These are phyloP conservation scores for Talaromyces sp. DNA, from an alignment of 2,329 filamentous ascomycete species.

Conservation along the genomic window DNA sequence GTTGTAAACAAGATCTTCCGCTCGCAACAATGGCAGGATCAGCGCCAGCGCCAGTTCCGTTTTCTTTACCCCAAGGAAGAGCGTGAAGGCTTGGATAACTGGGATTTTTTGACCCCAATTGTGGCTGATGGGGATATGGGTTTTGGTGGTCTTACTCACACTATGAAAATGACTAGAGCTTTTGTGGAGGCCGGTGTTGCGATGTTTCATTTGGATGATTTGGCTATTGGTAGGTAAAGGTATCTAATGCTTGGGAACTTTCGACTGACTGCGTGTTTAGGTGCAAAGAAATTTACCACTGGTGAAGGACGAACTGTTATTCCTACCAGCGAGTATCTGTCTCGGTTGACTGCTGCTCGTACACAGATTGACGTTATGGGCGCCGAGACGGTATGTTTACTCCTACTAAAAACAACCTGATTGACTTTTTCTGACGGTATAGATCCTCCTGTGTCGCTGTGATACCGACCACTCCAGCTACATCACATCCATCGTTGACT, in stretches of 20 bases:
- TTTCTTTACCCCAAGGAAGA: background rate
- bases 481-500: constrained; percentile 1
- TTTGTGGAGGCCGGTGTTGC: background rate
- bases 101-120: background rate
- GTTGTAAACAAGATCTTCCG: background rate
- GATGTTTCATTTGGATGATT: background rate
- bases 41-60: background rate
- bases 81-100: background rate
- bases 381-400: background rate
- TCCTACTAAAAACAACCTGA: background rate
- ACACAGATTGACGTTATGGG: constrained; percentile 2
- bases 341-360: background rate
- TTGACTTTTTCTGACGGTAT: background rate
- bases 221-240: background rate
- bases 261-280: background rate
- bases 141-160: background rate
- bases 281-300: constrained; percentile 3
- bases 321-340: background rate
- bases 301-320: constrained; percentile 4
- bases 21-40: background rate
- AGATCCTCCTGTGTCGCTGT: constrained; percentile 5
- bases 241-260: background rate
- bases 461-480: background rate
- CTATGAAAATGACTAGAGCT: background rate
- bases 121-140: constrained; percentile 1